A percentile compares a stretch with the other conserved stretches of the same genome.
These are phyloP conservation scores for Solanum hybrid DNA, from an alignment of 305 asterid genomes.

Conservation along the genomic window DNA sequence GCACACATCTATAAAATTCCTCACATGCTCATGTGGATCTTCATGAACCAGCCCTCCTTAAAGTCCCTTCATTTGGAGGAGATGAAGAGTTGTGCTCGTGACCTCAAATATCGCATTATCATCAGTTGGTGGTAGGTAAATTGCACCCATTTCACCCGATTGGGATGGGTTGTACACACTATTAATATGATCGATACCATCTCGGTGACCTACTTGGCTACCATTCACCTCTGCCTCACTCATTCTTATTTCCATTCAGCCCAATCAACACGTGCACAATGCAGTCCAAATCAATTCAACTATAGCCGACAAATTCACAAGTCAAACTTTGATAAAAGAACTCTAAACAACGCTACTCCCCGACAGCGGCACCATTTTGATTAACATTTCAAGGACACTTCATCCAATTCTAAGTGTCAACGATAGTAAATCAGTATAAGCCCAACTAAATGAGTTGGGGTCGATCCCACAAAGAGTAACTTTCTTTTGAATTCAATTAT, in stretches of 20 bases:
- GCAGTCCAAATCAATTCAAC: background rate
- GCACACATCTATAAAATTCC: background rate
- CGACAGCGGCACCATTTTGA: fast-evolving
- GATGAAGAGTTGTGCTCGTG: background rate
- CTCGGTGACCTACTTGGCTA: background rate
- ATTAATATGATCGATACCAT: background rate
- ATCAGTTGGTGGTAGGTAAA: background rate
- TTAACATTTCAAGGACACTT: background rate
- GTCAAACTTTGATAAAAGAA: background rate
- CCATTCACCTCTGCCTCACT: background rate
- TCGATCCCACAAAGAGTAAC: background rate
- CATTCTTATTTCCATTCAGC: background rate
- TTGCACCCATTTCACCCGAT: background rate
- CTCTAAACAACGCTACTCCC: background rate
- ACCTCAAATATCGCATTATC: background rate
- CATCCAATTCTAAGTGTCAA: background rate
- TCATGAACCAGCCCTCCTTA: background rate
- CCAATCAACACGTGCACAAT: background rate
- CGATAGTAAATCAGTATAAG: background rate
- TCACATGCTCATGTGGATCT: background rate
- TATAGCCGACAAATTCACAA: background rate
- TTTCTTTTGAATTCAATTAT: background rate
- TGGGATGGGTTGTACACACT: background rate
- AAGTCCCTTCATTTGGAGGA: background rate
- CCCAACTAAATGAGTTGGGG: background rate